Evolutionary conservation across 2,329 filamentous ascomycete species (phyloP).

Genomic region (Balansia obtecta): DNA sequence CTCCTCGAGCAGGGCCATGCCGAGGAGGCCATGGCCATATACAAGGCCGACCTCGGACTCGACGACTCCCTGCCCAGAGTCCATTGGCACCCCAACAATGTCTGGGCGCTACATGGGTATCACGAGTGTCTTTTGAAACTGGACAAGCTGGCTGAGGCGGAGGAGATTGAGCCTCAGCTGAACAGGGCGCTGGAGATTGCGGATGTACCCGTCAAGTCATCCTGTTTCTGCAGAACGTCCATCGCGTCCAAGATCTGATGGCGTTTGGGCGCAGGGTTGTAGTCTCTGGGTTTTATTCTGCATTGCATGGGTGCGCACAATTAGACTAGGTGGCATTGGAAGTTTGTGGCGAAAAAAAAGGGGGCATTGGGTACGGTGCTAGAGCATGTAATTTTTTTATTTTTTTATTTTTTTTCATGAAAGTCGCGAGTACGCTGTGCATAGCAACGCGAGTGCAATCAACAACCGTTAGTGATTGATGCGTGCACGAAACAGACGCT

Average conservation of each 20-base stretch:
- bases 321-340: neutral
- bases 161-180: conserved; percentile 28
- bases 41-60: conserved; percentile 48
- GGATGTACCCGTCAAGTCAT: conserved; percentile 41
- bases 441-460: too few species aligned
- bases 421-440: too few species aligned
- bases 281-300: neutral
- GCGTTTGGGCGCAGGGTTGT: too few species aligned
- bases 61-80: conserved; percentile 49
- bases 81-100: conserved; percentile 56
- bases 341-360: neutral
- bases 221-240: conserved; percentile 16
- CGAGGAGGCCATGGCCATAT: conserved; percentile 42
- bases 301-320: neutral
- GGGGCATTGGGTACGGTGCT: neutral
- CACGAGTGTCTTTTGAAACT: conserved; percentile 51
- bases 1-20: conserved; percentile 52
- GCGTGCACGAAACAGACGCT: too few species aligned
- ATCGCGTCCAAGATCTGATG: conserved; percentile 11
- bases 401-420: neutral
- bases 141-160: conserved; percentile 30
- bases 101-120: conserved; percentile 64
- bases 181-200: conserved; percentile 39
- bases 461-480: too few species aligned
- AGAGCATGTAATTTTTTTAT: neutral